phyloP scores from a whole-genome alignment of 1,139 yeast species.

The Ogataea hybrid region DNA sequence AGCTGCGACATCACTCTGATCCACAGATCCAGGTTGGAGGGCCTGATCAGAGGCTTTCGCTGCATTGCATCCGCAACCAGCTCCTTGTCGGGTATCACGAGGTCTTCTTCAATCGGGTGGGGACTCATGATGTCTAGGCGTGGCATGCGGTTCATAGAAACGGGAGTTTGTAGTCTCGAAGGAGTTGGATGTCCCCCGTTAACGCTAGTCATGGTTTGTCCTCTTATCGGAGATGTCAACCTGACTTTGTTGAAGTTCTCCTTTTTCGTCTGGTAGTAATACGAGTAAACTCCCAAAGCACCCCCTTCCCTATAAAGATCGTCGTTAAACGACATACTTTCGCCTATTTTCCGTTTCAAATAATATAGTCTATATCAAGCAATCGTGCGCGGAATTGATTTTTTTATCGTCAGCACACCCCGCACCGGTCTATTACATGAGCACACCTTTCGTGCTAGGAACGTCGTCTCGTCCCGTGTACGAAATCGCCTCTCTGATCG shows the following conservation, averaged over 20 bases:
- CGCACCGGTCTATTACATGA: conserved; percentile 39
- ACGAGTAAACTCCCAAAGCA: conserved; percentile 28
- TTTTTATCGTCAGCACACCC: conserved; percentile 2
- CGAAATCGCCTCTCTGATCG: conserved; percentile 81
- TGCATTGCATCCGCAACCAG: conserved; percentile 13
- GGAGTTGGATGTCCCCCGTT: conserved; percentile 10
- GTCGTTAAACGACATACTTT: conserved; percentile 11
- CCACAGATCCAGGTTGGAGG: conserved; percentile 41
- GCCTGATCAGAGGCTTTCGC: conserved; percentile 9
- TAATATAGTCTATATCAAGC: conserved; percentile 6
- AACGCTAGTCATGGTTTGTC: conserved; percentile 5
- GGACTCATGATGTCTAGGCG: conserved; percentile 18
- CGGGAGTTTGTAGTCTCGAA: conserved; percentile 16
- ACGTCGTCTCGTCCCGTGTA: conserved; percentile 85
- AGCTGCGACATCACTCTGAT: conserved; percentile 52
- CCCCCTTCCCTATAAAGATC: conserved; percentile 27
- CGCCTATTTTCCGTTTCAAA: conserved; percentile 5
- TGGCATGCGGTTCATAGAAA: conserved; percentile 10
- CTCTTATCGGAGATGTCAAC: conserved; percentile 12
- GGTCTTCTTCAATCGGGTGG: conserved; percentile 17
- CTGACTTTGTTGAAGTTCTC: conserved; percentile 13
- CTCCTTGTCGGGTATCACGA: conserved; percentile 14
- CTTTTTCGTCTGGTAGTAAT: conserved; percentile 19
- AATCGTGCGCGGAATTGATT: conserved; percentile 7
- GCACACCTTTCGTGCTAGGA: conserved; percentile 95